phyloP scores from a whole-genome alignment of 768 basidiomycete species.

The Leccinum uliginosum region DNA sequence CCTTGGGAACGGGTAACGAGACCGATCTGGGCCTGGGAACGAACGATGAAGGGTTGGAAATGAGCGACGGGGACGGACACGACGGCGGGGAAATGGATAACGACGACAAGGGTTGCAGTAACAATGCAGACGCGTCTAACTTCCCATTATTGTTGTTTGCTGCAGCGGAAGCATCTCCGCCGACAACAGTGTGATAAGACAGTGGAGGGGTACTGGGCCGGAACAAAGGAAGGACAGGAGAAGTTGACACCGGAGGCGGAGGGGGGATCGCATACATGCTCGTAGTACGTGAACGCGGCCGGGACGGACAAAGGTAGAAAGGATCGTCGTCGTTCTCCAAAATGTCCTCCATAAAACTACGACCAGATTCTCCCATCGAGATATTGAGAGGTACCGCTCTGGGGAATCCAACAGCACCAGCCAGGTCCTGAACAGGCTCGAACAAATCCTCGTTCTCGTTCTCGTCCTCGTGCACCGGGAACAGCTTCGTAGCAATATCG shows the following conservation, averaged over 20 bases:
- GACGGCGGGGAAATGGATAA: conserved; percentile 12
- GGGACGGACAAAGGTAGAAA: conserved; percentile 20
- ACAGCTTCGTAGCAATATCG: conserved; percentile 19
- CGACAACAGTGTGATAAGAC: conserved; percentile 16
- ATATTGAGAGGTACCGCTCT: conserved; percentile 1
- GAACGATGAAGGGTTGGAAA: conserved; percentile 8
- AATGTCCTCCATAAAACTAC: neutral
- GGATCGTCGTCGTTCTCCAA: conserved; percentile 21
- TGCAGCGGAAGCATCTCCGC: neutral
- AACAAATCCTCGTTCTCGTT: conserved; percentile 30
- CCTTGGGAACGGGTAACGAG: conserved; percentile 18
- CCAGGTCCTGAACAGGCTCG: conserved; percentile 5
- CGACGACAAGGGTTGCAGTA: conserved; percentile 27
- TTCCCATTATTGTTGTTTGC: conserved; percentile 1
- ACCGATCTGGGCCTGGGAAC: conserved; percentile 23
- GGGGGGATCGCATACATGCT: conserved; percentile 24
- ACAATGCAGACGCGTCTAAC: conserved; percentile 23
- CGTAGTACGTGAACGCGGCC: conserved; percentile 25
- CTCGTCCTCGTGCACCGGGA: conserved; percentile 31
- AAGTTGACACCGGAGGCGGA: neutral
- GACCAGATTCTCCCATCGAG: neutral
- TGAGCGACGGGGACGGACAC: conserved; percentile 1
- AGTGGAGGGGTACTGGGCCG: conserved; percentile 25
- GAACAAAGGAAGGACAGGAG: conserved; percentile 18
- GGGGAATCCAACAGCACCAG: conserved; percentile 21